Evolutionary conservation across 1,284 basidiomycete genomes (phyloP), one percentile per base, ranked within the genome.

Genomic region (Chiua sp.): DNA sequence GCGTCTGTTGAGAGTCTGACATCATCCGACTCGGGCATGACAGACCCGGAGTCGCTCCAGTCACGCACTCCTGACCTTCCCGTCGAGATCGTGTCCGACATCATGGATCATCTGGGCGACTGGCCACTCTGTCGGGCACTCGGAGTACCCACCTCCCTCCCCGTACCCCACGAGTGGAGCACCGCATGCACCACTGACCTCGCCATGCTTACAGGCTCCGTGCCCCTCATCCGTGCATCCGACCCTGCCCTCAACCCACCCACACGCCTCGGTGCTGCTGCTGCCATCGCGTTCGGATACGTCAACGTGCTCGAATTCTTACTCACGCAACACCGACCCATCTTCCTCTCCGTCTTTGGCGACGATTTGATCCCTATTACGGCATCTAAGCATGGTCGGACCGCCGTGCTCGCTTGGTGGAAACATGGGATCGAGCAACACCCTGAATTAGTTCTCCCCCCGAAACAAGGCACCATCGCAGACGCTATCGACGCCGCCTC

Each of bases 91-190:
- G 76, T 93, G 37, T 87, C 88, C 11, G 84, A 88, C 55, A 92
- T 93, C 62, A 77, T 93, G 73, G 88, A 92, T 63, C 83, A 87
- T 65, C 74, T 92, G 13, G 88, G 87, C 16, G 88, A 92, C 70
- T 94, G 92, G 90, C 90, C 93, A 67, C 84, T 94, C 20, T 82
- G 87, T 23, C 87, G 86, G 61, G 88, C 92, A 13, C 84, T 94
- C 33, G 86, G 87, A 30, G 76, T 93, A 2, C 88, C 87, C 20
- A 90, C 90, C 4, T 85, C 85, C 28, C 72, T 93, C 2, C 75
- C 83, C 4, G 80, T 80, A 26, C 91, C 92, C 11, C 74, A 79
- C 6, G 85, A 87, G 23, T 94, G 93, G 93, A 78, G 77, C 42
- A 82, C 82, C 46, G 90, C 92, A 8, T 86, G 87, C 28, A 71